These are phyloP conservation scores for Limonium bicolor DNA, from an alignment of 148 eudicot species.

Conservation along the genomic window DNA sequence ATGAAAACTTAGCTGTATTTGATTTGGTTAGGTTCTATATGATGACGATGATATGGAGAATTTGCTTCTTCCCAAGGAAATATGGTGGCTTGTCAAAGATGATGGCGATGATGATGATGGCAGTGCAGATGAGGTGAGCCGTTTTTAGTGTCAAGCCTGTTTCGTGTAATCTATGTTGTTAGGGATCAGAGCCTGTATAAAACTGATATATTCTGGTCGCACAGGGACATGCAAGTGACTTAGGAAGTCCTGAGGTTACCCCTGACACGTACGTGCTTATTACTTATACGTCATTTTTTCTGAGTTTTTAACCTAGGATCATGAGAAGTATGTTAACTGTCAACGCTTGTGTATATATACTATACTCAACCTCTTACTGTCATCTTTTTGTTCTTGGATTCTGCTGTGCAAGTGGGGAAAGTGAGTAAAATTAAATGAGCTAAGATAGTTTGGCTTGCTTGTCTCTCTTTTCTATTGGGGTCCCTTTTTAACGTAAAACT, in stretches of 20 bases:
- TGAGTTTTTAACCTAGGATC: too few relatives aligned
- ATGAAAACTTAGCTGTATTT: not conserved
- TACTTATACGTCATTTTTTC: too few relatives aligned
- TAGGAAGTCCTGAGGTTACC: conserved; percentile 30
- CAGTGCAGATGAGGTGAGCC: conserved; percentile 32
- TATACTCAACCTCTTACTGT: too few relatives aligned
- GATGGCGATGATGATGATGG: too few relatives aligned
- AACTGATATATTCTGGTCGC: conserved; percentile 7
- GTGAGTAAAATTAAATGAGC: too few relatives aligned
- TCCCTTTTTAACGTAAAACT: too few relatives aligned
- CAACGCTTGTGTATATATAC: too few relatives aligned
- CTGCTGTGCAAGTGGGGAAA: too few relatives aligned
- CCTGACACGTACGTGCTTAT: conserved; percentile 44
- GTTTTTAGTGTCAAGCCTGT: conserved; percentile 1
- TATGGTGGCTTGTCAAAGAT: conserved; percentile 29
- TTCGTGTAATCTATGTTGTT: not conserved
- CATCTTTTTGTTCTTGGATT: too few relatives aligned
- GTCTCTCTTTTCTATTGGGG: too few relatives aligned
- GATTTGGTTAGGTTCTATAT: conserved; percentile 31
- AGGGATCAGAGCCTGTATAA: conserved; percentile 3
- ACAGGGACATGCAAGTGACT: conserved; percentile 37
- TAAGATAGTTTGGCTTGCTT: too few relatives aligned
- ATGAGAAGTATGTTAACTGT: too few relatives aligned
- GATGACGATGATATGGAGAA: conserved; percentile 57
- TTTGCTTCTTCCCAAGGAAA: conserved; percentile 30